Conservation (phyloP, 1,139 yeast species). For the Yamadazyma atmosphaerica region DNA sequence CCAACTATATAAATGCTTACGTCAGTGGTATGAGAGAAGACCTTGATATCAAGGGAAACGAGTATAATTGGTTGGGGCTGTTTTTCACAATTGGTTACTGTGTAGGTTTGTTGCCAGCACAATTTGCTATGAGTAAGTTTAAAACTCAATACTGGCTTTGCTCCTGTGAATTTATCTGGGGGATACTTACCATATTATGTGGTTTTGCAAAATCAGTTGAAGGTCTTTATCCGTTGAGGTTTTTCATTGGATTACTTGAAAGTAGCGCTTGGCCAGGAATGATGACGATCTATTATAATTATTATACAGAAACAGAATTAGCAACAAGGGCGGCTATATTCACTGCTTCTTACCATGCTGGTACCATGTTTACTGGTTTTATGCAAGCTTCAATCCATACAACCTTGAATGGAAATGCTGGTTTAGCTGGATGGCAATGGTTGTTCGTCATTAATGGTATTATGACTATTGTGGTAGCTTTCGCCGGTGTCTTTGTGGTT, state of each 20-base stretch:
- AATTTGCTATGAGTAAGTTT: background rate
- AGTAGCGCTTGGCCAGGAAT: background rate
- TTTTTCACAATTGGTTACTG: background rate
- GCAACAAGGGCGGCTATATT: background rate
- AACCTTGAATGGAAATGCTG: slow-evolving; percentile 19
- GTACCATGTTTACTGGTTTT: background rate
- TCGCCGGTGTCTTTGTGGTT: slow-evolving; percentile 30
- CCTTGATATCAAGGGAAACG: too few relatives aligned
- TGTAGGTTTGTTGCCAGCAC: background rate
- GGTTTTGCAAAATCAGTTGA: background rate
- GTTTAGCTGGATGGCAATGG: slow-evolving; percentile 32
- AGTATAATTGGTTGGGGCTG: too few relatives aligned
- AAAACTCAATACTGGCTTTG: too few relatives aligned
- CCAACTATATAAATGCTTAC: background rate
- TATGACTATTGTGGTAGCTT: slow-evolving; percentile 27
- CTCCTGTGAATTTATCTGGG: too few relatives aligned
- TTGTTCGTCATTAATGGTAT: slow-evolving; percentile 33
- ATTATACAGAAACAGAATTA: background rate
- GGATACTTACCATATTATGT: background rate
- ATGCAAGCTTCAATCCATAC: slow-evolving; percentile 6
- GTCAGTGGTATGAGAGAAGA: background rate
- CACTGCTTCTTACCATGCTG: background rate
- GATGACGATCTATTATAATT: background rate
- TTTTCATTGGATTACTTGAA: background rate
- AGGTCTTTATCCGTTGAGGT: background rate